Evolutionary conservation across 352 stramenopile species (phyloP).

Genomic region (Phytophthora fragariaefolia): DNA sequence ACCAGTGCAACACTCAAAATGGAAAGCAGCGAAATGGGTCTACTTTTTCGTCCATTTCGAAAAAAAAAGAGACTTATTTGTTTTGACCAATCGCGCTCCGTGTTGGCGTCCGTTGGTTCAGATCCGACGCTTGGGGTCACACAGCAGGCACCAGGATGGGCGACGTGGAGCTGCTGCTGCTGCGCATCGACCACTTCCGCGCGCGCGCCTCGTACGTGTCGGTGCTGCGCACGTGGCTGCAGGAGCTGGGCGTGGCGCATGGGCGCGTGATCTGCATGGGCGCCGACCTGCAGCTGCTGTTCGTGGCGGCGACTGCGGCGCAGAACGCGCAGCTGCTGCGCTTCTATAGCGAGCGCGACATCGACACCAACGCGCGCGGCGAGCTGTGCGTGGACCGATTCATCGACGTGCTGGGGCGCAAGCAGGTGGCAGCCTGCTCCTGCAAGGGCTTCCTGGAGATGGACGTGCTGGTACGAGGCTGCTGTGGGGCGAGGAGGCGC

Average conservation of each 20-base stretch:
- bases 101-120: not conserved
- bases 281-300: conserved; percentile 59
- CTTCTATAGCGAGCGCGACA: conserved; percentile 48
- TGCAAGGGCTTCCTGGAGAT: conserved; percentile 85
- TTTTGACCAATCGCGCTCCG: not conserved
- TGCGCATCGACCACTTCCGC: conserved; percentile 77
- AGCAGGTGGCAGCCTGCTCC: conserved; percentile 39
- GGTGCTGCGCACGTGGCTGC: conserved; percentile 63
- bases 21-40: too few species aligned
- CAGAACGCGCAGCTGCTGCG: conserved; percentile 55
- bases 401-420: conserved; percentile 71
- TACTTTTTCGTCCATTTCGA: too few species aligned
- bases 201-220: conserved; percentile 67
- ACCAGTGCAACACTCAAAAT: too few species aligned
- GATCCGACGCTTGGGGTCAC: not conserved
- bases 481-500: not conserved
- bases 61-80: too few species aligned
- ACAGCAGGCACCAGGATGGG: conserved; percentile 1
- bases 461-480: conserved; percentile 70
- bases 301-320: conserved; percentile 49
- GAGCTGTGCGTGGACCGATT: conserved; percentile 78
- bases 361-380: conserved; percentile 65
- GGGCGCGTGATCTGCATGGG: conserved; percentile 73
- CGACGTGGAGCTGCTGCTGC: conserved; percentile 60
- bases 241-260: conserved; percentile 50